Base-by-base conservation (phyloP, 2,329 filamentous ascomycete genomes). In the Ascochyta clinopodiicola region DNA sequence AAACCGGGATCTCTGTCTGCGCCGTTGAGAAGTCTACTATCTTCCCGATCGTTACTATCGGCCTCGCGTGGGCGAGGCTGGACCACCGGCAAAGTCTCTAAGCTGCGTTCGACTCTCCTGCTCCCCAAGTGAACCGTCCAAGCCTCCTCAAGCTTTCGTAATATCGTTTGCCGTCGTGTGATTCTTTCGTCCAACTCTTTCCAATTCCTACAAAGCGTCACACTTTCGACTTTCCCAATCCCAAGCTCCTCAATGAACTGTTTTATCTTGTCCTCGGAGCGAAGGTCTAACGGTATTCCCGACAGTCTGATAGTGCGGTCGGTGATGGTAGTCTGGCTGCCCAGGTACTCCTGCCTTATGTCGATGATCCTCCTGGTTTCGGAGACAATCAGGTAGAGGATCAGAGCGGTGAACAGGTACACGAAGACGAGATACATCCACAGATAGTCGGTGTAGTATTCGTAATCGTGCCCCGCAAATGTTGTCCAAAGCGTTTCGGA, bases 361-460 rank as follows among this genome's bases (percentile, higher is more conserved):
- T 88, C 85, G 61, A 98, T 96, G 47, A 99, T 89, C 56, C 87
- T 89, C 63, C 89, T 86, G 0, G 95, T 98, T 76, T 96, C 89
- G 37, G 84, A 84, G 55, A 94, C 86, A 67, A 98, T 87, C 64
- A 94, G 85, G 72, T 93, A 96, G 12, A 97, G 80, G 0, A 91
- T 90, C 37, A 98, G 78, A 1, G 81, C 86, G 6, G 89, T 94
- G 75, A 98, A 99, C 45, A 98, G 82, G 78, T 97, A 99, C 1
- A 92, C 91, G 67, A 99, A 99, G n/a, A 90, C 81, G 13, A 96
- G 85, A 70, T 98, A 97, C 68, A 94, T 90, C 92, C 94, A 97
- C 1, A 97, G 79, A 67, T 93, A 96, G 53, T 81, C 80, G 15
- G 76, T 79, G 50, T 78, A 76, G 52, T 75, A 73, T 74, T 74